Evolutionary conservation across 805 yeast genomes (phyloP), one percentile per base, ranked within the genome.

Genomic region (Yarrowia yakushimensis): DNA sequence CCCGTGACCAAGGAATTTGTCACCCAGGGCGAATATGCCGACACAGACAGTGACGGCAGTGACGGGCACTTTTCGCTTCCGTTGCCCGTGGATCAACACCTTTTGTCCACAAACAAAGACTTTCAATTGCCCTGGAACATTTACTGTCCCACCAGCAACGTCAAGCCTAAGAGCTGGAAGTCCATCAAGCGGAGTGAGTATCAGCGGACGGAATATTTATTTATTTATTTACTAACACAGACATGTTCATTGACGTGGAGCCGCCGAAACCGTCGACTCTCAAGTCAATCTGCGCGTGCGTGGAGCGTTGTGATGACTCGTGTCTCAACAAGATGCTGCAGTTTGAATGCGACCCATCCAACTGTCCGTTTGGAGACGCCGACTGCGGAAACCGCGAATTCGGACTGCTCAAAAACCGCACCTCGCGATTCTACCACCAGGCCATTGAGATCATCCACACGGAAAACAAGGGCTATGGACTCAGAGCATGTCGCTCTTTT

Each of bases 361-460:
- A 68, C 63, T 77, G 80, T 66, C 70, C 73, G 0, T 67, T 70
- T 45, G 74, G 74, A 1, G 36, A 54, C 2, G 55, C 55, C 3
- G 71, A 75, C 61, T 78, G 80, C 66, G 78, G 77, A 5, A 77
- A 77, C 62, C 66, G 79, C n/a, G 71, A 70, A n/a, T 68, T 78
- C 45, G 52, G 33, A 2, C 20, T 28, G 20, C 48, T 55, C 31
- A 59, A 43, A 25, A 23, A 34, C 17, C 31, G 62, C 13, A 43
- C 45, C 3, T 42, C 62, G 0, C 25, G 42, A 0, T 42, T 59
- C 36, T 43, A 46, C 62, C 34, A 36, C 41, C 20, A 43, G 18
- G 39, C 36, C 48, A 61, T 30, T 37, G 72, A 74, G 60, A 74
- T 77, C n/a, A 66, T 75, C 4, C 64, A 67, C 52, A 76, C 81